Conservation (phyloP, 129 eudicot genomes). For the Centella asiatica region DNA sequence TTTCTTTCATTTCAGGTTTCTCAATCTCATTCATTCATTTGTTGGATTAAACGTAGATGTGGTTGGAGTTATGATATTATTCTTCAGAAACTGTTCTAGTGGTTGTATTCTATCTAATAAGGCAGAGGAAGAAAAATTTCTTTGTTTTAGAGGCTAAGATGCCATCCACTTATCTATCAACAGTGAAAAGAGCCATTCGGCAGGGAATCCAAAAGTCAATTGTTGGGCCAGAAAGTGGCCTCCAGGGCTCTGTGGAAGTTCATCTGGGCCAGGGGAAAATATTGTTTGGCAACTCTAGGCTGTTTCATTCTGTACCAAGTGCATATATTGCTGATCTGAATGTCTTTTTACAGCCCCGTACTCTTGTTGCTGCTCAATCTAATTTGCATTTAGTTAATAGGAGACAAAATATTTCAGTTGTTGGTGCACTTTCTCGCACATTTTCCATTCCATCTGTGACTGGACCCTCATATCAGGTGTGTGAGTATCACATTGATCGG, state of each 20-base stretch:
- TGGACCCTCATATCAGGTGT: constrained; percentile 68
- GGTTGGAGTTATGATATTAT: constrained; percentile 47
- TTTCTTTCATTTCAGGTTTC: constrained; percentile 12
- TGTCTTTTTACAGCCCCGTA: constrained; percentile 33
- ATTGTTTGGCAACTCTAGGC: constrained; percentile 40
- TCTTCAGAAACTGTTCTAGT: constrained; percentile 10
- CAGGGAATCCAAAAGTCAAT: constrained; percentile 42
- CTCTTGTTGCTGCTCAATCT: constrained; percentile 51
- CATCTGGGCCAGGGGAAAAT: constrained; percentile 45
- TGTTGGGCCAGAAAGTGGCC: constrained; percentile 29
- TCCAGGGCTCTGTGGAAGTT: constrained; percentile 39
- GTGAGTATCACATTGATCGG: constrained; percentile 58
- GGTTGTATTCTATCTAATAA: constrained; percentile 10
- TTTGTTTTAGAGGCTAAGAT: constrained; percentile 31
- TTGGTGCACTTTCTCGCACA: constrained; percentile 66
- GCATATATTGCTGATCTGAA: constrained; percentile 30
- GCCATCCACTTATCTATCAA: constrained; percentile 56
- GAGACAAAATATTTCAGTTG: constrained; percentile 55
- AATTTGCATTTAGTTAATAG: constrained; percentile 42
- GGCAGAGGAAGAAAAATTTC: constrained; percentile 10
- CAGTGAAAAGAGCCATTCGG: constrained; percentile 30
- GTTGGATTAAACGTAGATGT: constrained; percentile 19
- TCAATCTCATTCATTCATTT: constrained; percentile 2
- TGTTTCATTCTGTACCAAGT: constrained; percentile 27
- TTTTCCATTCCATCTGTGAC: constrained; percentile 76